Evolutionary conservation across 2,329 filamentous ascomycete species (phyloP).

Genomic region (Harringtonia lauricola): DNA sequence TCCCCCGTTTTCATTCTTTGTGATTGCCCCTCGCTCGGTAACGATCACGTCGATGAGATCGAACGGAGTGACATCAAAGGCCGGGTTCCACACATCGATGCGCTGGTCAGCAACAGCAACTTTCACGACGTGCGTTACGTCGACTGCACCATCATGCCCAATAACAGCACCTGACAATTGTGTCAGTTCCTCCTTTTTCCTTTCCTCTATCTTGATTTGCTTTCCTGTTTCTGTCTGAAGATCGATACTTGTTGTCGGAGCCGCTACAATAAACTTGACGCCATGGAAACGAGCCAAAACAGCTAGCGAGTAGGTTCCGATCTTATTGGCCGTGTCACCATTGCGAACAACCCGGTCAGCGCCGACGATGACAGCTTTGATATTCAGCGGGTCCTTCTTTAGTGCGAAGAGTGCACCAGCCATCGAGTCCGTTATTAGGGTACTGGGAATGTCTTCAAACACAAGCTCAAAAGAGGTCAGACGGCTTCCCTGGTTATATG

Average conservation of each 20-base stretch:
- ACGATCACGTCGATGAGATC: slow-evolving; percentile 87
- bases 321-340: slow-evolving; percentile 97
- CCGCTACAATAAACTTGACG: slow-evolving; percentile 89
- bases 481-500: slow-evolving; percentile 94
- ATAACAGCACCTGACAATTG: slow-evolving; percentile 70
- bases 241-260: slow-evolving; percentile 90
- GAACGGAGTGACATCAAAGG: slow-evolving; percentile 89
- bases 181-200: slow-evolving; percentile 71
- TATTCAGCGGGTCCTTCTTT: slow-evolving; percentile 50
- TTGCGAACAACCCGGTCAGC: slow-evolving; percentile 93
- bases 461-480: slow-evolving; percentile 95
- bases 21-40: slow-evolving; percentile 80
- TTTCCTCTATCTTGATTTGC: slow-evolving; percentile 84
- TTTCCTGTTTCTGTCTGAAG: slow-evolving; percentile 64
- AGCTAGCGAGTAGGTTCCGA: slow-evolving; percentile 86
- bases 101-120: slow-evolving; percentile 70
- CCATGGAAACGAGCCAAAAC: slow-evolving; percentile 84
- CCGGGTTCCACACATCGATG: slow-evolving; percentile 90
- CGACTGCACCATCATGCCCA: slow-evolving; percentile 49
- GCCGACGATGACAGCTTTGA: slow-evolving; percentile 83
- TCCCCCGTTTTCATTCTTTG: slow-evolving; percentile 58
- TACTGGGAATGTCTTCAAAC: slow-evolving; percentile 83
- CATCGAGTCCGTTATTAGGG: slow-evolving; percentile 94
- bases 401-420: slow-evolving; percentile 70
- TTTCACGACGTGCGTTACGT: slow-evolving; percentile 51